These are phyloP conservation scores for Zostera marina DNA, from an alignment of 116 monocot species.

Conservation along the genomic window DNA sequence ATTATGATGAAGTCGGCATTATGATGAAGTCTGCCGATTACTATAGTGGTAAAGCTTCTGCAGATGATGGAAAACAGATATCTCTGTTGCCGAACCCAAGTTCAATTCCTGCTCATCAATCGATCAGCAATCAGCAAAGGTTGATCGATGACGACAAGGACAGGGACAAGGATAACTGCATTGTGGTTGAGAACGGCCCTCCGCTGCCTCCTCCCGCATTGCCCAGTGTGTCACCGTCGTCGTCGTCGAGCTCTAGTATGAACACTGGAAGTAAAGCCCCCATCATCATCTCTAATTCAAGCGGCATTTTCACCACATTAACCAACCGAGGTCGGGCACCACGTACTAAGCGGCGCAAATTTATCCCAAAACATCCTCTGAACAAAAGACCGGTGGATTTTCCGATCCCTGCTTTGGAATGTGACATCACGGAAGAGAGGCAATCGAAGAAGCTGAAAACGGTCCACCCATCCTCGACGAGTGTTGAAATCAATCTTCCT, in stretches of 20 bases:
- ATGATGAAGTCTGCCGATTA: neutral
- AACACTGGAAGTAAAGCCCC: neutral
- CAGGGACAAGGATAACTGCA: no score
- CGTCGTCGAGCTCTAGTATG: conserved; percentile 12
- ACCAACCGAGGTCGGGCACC: conserved; percentile 13
- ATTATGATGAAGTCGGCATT: neutral
- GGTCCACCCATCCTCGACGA: no score
- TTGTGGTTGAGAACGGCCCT: no score
- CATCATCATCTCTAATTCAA: neutral
- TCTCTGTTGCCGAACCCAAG: no score
- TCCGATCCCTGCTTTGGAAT: neutral
- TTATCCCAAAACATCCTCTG: neutral
- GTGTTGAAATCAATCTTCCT: no score
- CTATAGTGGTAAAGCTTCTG: no score
- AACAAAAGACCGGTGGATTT: no score
- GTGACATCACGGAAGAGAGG: neutral
- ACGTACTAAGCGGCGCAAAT: conserved; percentile 16
- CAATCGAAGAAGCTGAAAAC: no score
- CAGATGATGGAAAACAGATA: neutral
- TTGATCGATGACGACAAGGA: no score
- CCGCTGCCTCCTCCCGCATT: conserved; percentile 1
- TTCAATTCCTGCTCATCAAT: conserved; percentile 16
- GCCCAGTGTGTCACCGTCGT: conserved; percentile 9
- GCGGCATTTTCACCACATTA: no score
- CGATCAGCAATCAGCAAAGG: no score